Evolutionary conservation across 345 rosid species (phyloP), one percentile per base, ranked within the genome.

Genomic region (Aquilaria yunnanensis): DNA sequence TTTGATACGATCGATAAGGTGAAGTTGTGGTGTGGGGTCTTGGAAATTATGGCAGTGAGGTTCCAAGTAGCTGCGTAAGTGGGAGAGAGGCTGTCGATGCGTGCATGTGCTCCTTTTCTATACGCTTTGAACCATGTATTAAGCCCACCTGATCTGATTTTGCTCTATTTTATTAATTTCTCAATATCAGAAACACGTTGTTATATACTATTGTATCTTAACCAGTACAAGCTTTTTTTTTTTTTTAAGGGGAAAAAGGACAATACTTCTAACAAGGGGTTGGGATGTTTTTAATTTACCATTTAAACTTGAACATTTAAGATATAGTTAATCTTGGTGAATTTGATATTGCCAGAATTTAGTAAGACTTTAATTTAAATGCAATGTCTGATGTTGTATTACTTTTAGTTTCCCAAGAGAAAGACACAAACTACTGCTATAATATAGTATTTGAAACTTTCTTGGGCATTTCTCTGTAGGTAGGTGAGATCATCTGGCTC

Each of bases 21-120:
- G 0, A 5, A 53, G 46, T n/a, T 37, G 45, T 14, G 54, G 47
- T 43, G 62, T 66, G 51, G 56, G 54, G 48, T 29, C 5, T 49
- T 66, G 45, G 34, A 55, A 47, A 14, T n/a, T n/a, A 9, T 37
- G 67, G 2, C 46, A 52, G 80, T 14, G 74, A 74, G 79, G 61
- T 83, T 83, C 85, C 71, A 16, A 69, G 85, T 54, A 80, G 71
- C 53, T 80, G 63, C 85, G 67, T 32, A 32, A 5, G 62, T 78
- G 72, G 78, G 65, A 75, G 59, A 54, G 69, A 32, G 50, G 71
- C 65, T 67, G 71, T 46, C 65, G 41, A 16, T 60, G 65, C 59
- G 54, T 60, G 71, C 71, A 67, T 60, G 71, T 67, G 63, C 52
- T n/a, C 47, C 43, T 47, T 59, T 45, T n/a, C 48, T 65, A 2